Percentiles rank a stretch among this genome's conserved stretches.
phyloP scores from a whole-genome alignment of 2,329 filamentous ascomycete species.

The Beauveria pseudobassiana region DNA sequence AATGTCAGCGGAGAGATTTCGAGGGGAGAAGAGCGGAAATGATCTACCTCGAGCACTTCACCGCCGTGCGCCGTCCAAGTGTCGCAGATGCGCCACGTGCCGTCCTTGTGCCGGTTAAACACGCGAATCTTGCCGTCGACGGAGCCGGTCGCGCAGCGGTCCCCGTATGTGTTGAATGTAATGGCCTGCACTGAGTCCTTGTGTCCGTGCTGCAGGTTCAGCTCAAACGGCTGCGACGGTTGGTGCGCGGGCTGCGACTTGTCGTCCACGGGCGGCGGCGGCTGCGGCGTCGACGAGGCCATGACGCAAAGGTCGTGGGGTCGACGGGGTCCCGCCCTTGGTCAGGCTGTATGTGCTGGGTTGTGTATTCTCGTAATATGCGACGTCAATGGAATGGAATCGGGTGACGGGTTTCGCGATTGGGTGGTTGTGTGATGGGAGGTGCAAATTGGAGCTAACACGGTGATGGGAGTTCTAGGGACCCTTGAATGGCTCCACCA shows the following conservation, averaged over 20 bases:
- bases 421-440: not conserved
- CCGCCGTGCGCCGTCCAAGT: conserved; percentile 86
- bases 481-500: not conserved
- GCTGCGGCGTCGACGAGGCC: conserved; percentile 24
- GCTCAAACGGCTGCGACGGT: conserved; percentile 39
- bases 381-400: not conserved
- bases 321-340: not conserved
- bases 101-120: conserved; percentile 75
- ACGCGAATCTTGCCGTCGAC: conserved; percentile 90
- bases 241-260: not conserved
- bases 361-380: not conserved
- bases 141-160: conserved; percentile 82
- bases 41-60: conserved; percentile 76
- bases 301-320: conserved; percentile 14
- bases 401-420: not conserved
- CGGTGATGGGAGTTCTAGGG: not conserved
- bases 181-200: conserved; percentile 76
- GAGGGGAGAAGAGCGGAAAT: conserved; percentile 1
- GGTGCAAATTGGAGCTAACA: not conserved
- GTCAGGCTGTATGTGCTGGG: not conserved
- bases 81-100: conserved; percentile 73
- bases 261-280: conserved; percentile 33
- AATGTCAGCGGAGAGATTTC: too few relatives aligned
- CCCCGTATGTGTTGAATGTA: conserved; percentile 87
- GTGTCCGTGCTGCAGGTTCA: conserved; percentile 66